phyloP scores from a whole-genome alignment of 768 basidiomycete species.

The Pulveroboletus sp. region DNA sequence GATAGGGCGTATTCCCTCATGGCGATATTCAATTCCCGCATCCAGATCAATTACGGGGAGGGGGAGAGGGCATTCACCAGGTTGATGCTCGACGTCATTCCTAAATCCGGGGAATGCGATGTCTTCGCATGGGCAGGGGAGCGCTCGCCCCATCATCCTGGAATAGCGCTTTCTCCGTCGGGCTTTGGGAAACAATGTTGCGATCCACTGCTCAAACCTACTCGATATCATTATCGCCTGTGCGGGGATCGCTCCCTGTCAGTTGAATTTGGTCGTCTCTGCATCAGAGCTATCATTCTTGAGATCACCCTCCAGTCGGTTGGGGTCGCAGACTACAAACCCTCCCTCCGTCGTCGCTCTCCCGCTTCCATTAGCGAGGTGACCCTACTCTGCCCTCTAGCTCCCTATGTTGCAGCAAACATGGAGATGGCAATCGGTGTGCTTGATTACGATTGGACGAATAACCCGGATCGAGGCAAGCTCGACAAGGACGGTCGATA shows the following conservation, averaged over 20 bases:
- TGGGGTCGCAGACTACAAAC: background rate
- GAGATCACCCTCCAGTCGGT: conserved; percentile 1
- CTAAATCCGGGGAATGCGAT: conserved; percentile 17
- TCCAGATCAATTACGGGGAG: conserved; percentile 12
- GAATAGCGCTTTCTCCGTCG: conserved; percentile 12
- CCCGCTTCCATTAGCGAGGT: conserved; percentile 4
- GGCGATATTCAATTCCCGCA: conserved; percentile 13
- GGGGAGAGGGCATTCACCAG: conserved; percentile 13
- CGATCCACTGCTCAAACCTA: conserved; percentile 3
- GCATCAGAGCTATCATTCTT: conserved; percentile 11
- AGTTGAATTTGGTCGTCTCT: conserved; percentile 1
- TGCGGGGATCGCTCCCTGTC: conserved; percentile 20
- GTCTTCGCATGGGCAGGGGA: conserved; percentile 23
- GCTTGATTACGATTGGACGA: conserved; percentile 19
- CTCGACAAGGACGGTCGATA: conserved; percentile 5
- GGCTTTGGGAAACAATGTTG: conserved; percentile 9
- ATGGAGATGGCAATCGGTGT: conserved; percentile 17
- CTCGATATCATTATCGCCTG: conserved; percentile 16
- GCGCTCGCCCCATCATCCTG: conserved; percentile 3
- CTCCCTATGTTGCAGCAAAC: background rate
- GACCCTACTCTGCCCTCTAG: background rate
- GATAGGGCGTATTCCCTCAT: conserved; percentile 21
- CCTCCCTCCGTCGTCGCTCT: background rate
- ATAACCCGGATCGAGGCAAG: conserved; percentile 7
- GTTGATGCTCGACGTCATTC: conserved; percentile 16